phyloP scores from a whole-genome alignment of 2,329 filamentous ascomycete species.

The Claviceps humidiphila region DNA sequence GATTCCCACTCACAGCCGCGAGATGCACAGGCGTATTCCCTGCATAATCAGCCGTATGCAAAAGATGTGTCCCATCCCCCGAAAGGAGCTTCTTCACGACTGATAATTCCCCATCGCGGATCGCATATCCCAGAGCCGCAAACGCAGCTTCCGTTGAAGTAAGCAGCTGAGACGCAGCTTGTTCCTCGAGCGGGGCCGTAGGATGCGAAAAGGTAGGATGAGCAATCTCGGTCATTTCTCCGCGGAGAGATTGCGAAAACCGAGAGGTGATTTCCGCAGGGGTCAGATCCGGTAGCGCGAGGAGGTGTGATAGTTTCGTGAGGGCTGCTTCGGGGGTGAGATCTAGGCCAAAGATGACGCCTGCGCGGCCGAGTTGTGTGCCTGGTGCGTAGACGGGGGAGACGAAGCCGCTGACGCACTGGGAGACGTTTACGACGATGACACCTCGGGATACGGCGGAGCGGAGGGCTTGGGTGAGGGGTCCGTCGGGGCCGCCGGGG shows the following conservation, averaged over 20 bases:
- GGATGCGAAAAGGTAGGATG: slow-evolving; percentile 67
- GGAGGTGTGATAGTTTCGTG: slow-evolving; percentile 78
- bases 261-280: slow-evolving; percentile 51
- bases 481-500: slow-evolving; percentile 67
- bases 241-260: slow-evolving; percentile 66
- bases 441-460: slow-evolving; percentile 68
- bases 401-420: slow-evolving; percentile 69
- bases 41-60: slow-evolving; percentile 67
- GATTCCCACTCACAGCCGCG: slow-evolving; percentile 40
- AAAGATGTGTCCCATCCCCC: slow-evolving; percentile 48
- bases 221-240: slow-evolving; percentile 70
- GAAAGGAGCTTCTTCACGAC: slow-evolving; percentile 55
- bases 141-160: slow-evolving; percentile 49
- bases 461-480: slow-evolving; percentile 63
- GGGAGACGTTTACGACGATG: slow-evolving; percentile 81
- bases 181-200: slow-evolving; percentile 33
- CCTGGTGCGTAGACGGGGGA: slow-evolving; percentile 67
- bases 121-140: slow-evolving; percentile 66
- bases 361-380: slow-evolving; percentile 65
- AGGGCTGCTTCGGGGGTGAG: slow-evolving; percentile 83
- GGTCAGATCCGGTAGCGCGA: slow-evolving; percentile 53
- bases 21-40: slow-evolving; percentile 60
- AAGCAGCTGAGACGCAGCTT: slow-evolving; percentile 25
- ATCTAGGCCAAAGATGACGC: slow-evolving; percentile 80
- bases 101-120: slow-evolving; percentile 55